phyloP scores from a whole-genome alignment of 805 yeast species.

The Wickerhamomyces subpelliculosus region DNA sequence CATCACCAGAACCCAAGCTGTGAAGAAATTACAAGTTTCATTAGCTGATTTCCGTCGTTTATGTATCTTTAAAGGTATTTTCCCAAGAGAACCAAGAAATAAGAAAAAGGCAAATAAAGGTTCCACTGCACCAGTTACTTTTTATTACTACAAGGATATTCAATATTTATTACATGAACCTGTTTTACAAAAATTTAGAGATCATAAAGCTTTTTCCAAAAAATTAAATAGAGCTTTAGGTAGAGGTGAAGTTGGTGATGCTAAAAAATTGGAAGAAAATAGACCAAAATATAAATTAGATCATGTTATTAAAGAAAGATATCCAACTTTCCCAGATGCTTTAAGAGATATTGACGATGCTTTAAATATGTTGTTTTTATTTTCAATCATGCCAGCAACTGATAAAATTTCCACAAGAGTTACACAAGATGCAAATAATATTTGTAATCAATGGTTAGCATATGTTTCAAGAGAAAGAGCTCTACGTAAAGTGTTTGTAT shows the following conservation, averaged over 20 bases:
- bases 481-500: conserved; percentile 84
- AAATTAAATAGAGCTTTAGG: conserved; percentile 87
- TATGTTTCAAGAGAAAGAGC: conserved; percentile 79
- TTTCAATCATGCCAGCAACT: conserved; percentile 93
- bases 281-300: conserved; percentile 84
- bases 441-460: conserved; percentile 95
- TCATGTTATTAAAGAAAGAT: conserved; percentile 87
- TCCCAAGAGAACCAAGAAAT: conserved; percentile 93
- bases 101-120: conserved; percentile 97
- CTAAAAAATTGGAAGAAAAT: conserved; percentile 74
- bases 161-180: conserved; percentile 96
- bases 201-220: conserved; percentile 89
- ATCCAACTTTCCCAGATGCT: conserved; percentile 91
- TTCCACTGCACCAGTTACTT: conserved; percentile 93
- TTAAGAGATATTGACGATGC: conserved; percentile 93
- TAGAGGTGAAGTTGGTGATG: conserved; percentile 85
- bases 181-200: conserved; percentile 82
- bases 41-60: conserved; percentile 94
- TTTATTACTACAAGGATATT: conserved; percentile 89
- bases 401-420: conserved; percentile 72
- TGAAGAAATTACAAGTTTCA: conserved; percentile 84
- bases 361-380: conserved; percentile 86
- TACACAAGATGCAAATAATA: conserved; percentile 78
- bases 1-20: conserved; percentile 91
- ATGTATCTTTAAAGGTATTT: conserved; percentile 96